These are phyloP conservation scores for Trametes meyenii DNA, from an alignment of 768 basidiomycete species.

Conservation along the genomic window DNA sequence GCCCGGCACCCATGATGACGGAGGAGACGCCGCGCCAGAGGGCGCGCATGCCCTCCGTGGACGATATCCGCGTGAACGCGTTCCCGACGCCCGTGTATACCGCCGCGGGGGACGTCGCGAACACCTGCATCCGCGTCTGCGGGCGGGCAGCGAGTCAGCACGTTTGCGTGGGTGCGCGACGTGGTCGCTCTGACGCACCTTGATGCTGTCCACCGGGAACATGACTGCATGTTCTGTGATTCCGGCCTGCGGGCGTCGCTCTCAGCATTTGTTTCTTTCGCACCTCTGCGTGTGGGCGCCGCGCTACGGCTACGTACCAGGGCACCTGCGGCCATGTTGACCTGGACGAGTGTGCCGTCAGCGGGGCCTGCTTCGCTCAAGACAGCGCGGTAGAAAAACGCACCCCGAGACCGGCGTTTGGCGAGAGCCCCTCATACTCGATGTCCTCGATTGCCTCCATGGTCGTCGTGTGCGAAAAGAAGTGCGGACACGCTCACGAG, in stretches of 20 bases:
- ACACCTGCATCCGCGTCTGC: conserved; percentile 99
- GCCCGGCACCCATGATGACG: conserved; percentile 94
- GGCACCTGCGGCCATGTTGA: conserved; percentile 97
- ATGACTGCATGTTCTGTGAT: conserved; percentile 99
- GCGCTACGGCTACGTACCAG: conserved; percentile 61
- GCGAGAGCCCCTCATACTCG: conserved; percentile 68
- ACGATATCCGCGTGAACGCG: conserved; percentile 88
- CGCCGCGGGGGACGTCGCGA: conserved; percentile 81
- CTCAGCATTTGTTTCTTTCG: conserved; percentile 8
- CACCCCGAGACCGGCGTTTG: conserved; percentile 79
- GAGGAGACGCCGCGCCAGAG: conserved; percentile 97
- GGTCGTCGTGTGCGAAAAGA: conserved; percentile 10
- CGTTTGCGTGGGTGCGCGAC: not conserved
- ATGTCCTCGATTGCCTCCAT: conserved; percentile 55
- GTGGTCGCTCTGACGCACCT: conserved; percentile 56
- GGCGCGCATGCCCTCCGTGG: conserved; percentile 88
- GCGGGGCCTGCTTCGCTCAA: not conserved
- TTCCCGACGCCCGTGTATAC: conserved; percentile 90
- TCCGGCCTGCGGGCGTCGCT: conserved; percentile 67
- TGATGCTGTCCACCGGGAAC: conserved; percentile 98
- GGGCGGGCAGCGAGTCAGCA: not conserved
- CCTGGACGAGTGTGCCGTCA: conserved; percentile 47
- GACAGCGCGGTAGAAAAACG: conserved; percentile 28
- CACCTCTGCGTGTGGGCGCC: not conserved
- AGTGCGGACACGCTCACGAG: not conserved